Evolutionary conservation across 176 grass and related monocot genomes (phyloP).

Genomic region (Triticum timopheevii): DNA sequence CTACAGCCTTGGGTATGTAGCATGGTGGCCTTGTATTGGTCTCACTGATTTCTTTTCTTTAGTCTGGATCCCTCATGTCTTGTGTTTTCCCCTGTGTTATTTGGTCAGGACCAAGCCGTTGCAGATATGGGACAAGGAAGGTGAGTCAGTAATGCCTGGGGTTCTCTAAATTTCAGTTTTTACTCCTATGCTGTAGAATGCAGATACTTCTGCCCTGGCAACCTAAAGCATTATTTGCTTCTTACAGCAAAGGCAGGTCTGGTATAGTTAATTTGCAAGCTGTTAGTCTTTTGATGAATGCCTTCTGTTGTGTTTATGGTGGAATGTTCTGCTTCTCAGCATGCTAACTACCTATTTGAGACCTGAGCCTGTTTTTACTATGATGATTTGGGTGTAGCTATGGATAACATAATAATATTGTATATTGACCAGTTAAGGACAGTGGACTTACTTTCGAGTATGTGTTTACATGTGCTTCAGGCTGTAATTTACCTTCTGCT

Average conservation of each 20-base stretch:
- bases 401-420: neutral
- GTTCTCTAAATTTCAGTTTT: neutral
- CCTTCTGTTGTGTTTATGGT: neutral
- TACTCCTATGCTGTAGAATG: neutral
- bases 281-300: neutral
- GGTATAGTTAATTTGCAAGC: neutral
- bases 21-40: neutral
- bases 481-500: neutral
- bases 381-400: neutral
- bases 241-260: neutral
- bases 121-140: slow-evolving; percentile 99
- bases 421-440: neutral
- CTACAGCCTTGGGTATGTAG: slow-evolving; percentile 80
- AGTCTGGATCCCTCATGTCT: slow-evolving; percentile 26
- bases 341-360: neutral
- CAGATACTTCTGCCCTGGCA: neutral
- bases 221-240: neutral
- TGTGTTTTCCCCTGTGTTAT: neutral
- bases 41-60: slow-evolving; percentile 14
- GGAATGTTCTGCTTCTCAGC: neutral
- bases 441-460: neutral
- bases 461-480: neutral
- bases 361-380: neutral
- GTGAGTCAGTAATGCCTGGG: slow-evolving; percentile 38
- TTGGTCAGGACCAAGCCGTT: slow-evolving; percentile 88